Percentiles rank a stretch among this genome's conserved stretches.
Conservation (phyloP, 805 yeast genomes). For the Metschnikowia dekortorum region DNA sequence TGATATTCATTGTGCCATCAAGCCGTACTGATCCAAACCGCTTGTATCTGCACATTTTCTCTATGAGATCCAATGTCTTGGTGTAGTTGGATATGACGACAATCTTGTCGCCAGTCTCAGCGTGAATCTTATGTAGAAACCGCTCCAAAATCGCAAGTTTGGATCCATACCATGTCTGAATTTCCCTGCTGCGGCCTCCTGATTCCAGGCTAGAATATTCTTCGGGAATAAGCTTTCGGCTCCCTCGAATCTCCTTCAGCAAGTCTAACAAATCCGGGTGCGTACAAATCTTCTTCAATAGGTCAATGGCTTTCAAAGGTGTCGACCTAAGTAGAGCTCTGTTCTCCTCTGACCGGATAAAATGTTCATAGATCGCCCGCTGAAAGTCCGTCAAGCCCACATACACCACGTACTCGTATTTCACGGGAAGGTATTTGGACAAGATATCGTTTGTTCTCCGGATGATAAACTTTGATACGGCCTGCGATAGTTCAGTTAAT, state of each 20-base stretch:
- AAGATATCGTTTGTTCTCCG: conserved; percentile 93
- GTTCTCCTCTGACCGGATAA: conserved; percentile 76
- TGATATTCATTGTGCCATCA: conserved; percentile 90
- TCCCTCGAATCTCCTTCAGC: conserved; percentile 74
- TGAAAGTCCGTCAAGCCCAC: conserved; percentile 81
- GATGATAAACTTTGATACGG: conserved; percentile 87
- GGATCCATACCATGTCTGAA: conserved; percentile 81
- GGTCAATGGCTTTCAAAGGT: conserved; percentile 84
- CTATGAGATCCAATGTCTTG: conserved; percentile 87
- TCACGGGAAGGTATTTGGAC: conserved; percentile 90
- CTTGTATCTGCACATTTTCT: conserved; percentile 71
- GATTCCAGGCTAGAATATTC: conserved; percentile 49
- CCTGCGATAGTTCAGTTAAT: conserved; percentile 60
- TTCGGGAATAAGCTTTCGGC: conserved; percentile 62
- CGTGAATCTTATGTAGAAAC: conserved; percentile 69
- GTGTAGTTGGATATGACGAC: conserved; percentile 94
- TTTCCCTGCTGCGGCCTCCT: conserved; percentile 60
- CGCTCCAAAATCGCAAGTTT: conserved; percentile 82
- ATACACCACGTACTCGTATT: conserved; percentile 95
- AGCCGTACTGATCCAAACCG: conserved; percentile 75
- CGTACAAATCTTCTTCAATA: conserved; percentile 85
- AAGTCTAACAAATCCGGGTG: conserved; percentile 85
- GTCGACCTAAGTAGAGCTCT: conserved; percentile 65
- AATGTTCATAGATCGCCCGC: conserved; percentile 60
- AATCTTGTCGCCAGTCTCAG: conserved; percentile 89